Conservation (phyloP, 75 land plant species). For the Sequoia sempervirens region DNA sequence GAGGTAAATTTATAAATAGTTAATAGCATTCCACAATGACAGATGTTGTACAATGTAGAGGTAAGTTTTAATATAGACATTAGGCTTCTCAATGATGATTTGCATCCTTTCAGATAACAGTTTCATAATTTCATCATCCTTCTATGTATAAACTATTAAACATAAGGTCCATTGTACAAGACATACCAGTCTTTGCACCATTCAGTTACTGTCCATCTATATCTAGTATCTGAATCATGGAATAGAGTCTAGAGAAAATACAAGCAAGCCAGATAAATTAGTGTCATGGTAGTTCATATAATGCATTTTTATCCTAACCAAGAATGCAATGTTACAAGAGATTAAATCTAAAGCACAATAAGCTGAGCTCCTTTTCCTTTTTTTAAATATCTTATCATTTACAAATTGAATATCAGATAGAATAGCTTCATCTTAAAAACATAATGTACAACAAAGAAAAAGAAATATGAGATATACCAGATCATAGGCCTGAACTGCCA, state of each 20-base stretch:
- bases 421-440: neutral
- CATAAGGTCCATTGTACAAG: neutral
- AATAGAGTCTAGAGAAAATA: neutral
- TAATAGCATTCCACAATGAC: neutral
- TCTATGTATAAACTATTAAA: neutral
- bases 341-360: neutral
- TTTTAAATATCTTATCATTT: neutral
- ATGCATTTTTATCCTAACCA: neutral
- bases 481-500: constrained; percentile 82
- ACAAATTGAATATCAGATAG: neutral
- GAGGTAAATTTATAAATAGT: neutral
- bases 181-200: neutral
- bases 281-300: neutral
- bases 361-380: neutral
- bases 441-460: neutral
- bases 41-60: neutral
- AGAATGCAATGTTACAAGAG: neutral
- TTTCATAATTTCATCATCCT: neutral
- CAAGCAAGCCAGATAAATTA: neutral
- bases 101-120: neutral
- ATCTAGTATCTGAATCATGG: neutral
- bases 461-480: constrained; percentile 42
- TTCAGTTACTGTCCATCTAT: neutral
- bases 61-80: neutral
- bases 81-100: neutral